Percentiles rank a stretch among this genome's conserved stretches.
Evolutionary conservation across 2,329 filamentous ascomycete species (phyloP).

Genomic region (Xylariaceae sp.): DNA sequence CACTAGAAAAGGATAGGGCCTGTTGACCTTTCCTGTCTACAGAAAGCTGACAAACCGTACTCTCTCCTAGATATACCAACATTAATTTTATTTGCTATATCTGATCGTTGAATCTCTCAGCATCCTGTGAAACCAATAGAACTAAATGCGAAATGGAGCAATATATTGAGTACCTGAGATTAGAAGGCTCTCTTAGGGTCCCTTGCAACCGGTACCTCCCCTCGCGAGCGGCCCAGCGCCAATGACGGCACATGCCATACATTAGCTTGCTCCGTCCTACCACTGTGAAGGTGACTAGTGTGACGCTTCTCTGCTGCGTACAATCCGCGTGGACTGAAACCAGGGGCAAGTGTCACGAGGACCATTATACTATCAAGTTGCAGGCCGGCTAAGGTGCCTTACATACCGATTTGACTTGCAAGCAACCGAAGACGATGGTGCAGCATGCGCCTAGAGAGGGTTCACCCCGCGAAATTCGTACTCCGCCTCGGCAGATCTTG

Average conservation of each 20-base stretch:
- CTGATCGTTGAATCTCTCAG: not conserved
- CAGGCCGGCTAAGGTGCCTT: conserved; percentile 20
- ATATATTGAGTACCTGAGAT: not conserved
- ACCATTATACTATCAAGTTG: conserved; percentile 11
- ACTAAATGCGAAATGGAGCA: not conserved
- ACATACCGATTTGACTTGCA: conserved; percentile 12
- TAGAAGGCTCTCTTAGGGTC: not conserved
- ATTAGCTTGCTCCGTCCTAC: not conserved
- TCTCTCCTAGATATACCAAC: not conserved
- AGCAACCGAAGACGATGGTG: conserved; percentile 12
- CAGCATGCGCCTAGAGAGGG: conserved; percentile 11
- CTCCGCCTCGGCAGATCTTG: conserved; percentile 9
- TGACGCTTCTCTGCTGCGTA: conserved; percentile 10
- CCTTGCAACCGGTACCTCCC: not conserved
- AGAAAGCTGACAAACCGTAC: not conserved
- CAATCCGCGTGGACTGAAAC: conserved; percentile 13
- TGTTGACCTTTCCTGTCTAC: not conserved
- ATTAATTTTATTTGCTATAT: not conserved
- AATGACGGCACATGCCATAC: not conserved
- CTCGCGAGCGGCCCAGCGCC: not conserved
- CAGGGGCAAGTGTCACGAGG: conserved; percentile 17
- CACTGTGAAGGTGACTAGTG: conserved; percentile 1
- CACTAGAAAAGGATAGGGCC: not conserved
- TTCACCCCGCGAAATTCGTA: conserved; percentile 14
- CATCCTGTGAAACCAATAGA: not conserved